Percentiles rank a stretch among this genome's conserved stretches.
These are phyloP conservation scores for Brassica rapa DNA, from an alignment of 345 rosid species.

Conservation along the genomic window DNA sequence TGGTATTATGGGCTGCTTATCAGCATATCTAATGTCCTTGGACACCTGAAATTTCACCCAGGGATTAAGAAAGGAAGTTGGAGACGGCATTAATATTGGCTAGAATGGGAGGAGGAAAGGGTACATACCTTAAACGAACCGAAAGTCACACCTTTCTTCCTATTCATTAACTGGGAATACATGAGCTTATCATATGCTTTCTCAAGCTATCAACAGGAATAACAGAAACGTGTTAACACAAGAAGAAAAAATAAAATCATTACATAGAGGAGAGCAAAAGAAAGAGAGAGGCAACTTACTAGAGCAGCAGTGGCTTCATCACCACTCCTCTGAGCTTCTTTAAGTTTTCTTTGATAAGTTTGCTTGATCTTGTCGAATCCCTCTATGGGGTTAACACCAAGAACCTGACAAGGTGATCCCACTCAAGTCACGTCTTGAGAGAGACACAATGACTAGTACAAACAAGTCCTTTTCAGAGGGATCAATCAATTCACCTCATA, in stretches of 20 bases:
- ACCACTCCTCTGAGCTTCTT: slow-evolving; percentile 80
- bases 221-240: slow-evolving; percentile 22
- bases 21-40: slow-evolving; percentile 95
- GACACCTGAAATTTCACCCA: slow-evolving; percentile 63
- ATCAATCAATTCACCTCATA: slow-evolving; percentile 71
- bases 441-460: not conserved
- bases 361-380: slow-evolving; percentile 80
- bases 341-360: slow-evolving; percentile 66
- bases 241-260: not conserved
- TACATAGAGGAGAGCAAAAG: not conserved
- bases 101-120: not conserved
- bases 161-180: slow-evolving; percentile 74
- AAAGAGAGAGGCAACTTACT: slow-evolving; percentile 56
- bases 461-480: not conserved
- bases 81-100: not conserved
- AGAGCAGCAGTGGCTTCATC: slow-evolving; percentile 79
- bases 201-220: slow-evolving; percentile 64
- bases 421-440: not conserved
- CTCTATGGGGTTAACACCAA: slow-evolving; percentile 83
- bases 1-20: slow-evolving; percentile 90
- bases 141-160: slow-evolving; percentile 82
- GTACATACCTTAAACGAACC: slow-evolving; percentile 76
- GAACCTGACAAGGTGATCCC: slow-evolving; percentile 53
- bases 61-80: not conserved
- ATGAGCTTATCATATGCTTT: slow-evolving; percentile 97